Evolutionary conservation across 306 rosid genomes (phyloP), one percentile per base, ranked within the genome.

Genomic region (Sechiopsis laciniata): DNA sequence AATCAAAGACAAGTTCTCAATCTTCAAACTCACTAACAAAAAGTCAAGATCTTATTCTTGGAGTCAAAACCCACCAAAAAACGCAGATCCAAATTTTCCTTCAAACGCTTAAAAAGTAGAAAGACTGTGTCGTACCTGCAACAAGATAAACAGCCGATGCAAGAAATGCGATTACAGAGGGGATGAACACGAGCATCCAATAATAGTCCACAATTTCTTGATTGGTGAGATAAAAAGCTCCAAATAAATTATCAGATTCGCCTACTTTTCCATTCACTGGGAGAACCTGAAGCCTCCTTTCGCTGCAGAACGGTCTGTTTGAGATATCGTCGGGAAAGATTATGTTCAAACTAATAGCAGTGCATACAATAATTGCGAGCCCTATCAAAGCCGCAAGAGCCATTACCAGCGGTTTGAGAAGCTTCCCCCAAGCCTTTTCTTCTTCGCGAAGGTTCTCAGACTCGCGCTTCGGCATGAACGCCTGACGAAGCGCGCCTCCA

Each of bases 401-500:
- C 71, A 80, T 19, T 0, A 82, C 40, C 12, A 91, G 65, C 22
- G 99, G 95, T 54, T 85, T 89, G 87, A 84, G 95, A 82, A 94
- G 84, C 84, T 87, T 89, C 62, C 82, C 80, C 99, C 97, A 91
- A 3, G 89, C 97, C 16, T 86, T 89, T 11, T 94, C 96, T 78
- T 94, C 99, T 69, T 88, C 93, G 75, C 95, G 78, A 68, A 94
- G 97, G 74, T 81, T 80, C 86, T 85, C 87, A 77, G 91, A 94
- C 87, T 91, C 96, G 73, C 80, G 95, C 85, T 88, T 94, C 42
- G 88, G 97, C 97, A 91, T 94, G 81, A 94, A 94, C 21, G 90
- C 97, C 82, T 91, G 96, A 57, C 95, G 96, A 77, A 94, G 96
- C 77, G 99, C 99, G 83, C 86, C 95, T 76, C 96, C 87, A 67